phyloP scores from a whole-genome alignment of 2,329 filamentous ascomycete genomes.

The Paecilomyces formosus region DNA sequence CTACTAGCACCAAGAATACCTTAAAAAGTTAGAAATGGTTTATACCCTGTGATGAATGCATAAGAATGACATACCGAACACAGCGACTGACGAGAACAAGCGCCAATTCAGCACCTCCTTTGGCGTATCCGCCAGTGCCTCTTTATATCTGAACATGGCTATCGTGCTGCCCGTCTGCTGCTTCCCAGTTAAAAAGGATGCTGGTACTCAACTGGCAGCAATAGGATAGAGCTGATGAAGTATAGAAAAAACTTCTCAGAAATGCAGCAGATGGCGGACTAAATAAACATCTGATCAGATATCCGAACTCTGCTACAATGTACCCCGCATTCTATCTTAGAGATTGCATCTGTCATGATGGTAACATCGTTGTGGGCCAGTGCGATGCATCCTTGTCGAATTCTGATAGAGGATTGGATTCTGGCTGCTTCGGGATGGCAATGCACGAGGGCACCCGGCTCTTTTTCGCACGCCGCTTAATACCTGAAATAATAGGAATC shows the following conservation, averaged over 20 bases:
- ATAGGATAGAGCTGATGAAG: not conserved
- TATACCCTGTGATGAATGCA: not conserved
- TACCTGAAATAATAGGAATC: not conserved
- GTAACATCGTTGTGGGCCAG: not conserved
- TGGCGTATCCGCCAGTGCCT: slow-evolving; percentile 53
- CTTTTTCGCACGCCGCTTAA: not conserved
- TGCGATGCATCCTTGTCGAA: not conserved
- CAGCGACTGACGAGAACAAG: slow-evolving; percentile 68
- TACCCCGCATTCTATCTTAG: not conserved
- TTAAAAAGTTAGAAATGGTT: not conserved
- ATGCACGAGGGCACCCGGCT: not conserved
- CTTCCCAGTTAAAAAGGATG: not conserved
- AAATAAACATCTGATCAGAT: not conserved
- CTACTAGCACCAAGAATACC: slow-evolving; percentile 65
- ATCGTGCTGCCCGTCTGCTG: not conserved
- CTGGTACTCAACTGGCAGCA: not conserved
- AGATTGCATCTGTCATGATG: not conserved
- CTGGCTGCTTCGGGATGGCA: not conserved
- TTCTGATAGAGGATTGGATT: not conserved
- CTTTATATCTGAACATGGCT: slow-evolving; percentile 52
- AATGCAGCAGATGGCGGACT: not conserved
- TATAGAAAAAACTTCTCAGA: not conserved
- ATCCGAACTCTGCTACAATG: not conserved
- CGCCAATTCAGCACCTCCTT: slow-evolving; percentile 68
- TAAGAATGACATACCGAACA: slow-evolving; percentile 46